Base-by-base conservation (phyloP, 139 green algal species). In the Asterochloris sp. region DNA sequence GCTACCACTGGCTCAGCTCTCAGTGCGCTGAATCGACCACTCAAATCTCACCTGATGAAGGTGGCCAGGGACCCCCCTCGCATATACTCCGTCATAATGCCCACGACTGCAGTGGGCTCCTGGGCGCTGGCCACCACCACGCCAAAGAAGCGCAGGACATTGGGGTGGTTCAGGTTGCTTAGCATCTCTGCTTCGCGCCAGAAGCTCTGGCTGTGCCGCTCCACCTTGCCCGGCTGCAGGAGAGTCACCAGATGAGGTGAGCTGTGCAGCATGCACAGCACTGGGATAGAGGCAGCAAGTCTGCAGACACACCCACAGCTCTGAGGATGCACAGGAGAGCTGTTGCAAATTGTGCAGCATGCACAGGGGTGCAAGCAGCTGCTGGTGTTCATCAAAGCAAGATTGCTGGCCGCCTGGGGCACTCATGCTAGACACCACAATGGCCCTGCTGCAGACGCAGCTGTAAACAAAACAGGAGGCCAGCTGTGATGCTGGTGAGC, bases 121-220 rank as follows among this genome's bases (percentile, higher is more conserved):
- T 79, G 81, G 26, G 69, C 74, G 13, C 76, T 83, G 74, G 89
- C 86, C 47, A 92, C 92, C 9, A 98, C 94, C 76, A 97, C 91
- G 23, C 95, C 95, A 81, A 94, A 98, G 84, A 98, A 95, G 83
- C 92, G 93, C 82, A 98, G 94, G 76, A 98, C 94, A 85, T 98
- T 97, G 80, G 95, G 95, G 86, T 98, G 95, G 86, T 97, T 97
- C 24, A 98, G 88, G 69, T 87, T 85, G 0, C 87, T 87, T 78
- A 98, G 89, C 84, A 96, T 89, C 68, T 95, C 89, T 63, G 95
- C 95, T 87, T 95, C 93, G 13, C 90, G 86, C 89, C 91, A 94
- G 88, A 98, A 98, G 0, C 89, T 92, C n/a, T 90, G 84, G 62
- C 80, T 91, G 84, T 94, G 91, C n/a, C 85, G 79, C 83, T 89